Evolutionary conservation across 495 filamentous ascomycete species (phyloP).

Genomic region (Penicillium canescens): DNA sequence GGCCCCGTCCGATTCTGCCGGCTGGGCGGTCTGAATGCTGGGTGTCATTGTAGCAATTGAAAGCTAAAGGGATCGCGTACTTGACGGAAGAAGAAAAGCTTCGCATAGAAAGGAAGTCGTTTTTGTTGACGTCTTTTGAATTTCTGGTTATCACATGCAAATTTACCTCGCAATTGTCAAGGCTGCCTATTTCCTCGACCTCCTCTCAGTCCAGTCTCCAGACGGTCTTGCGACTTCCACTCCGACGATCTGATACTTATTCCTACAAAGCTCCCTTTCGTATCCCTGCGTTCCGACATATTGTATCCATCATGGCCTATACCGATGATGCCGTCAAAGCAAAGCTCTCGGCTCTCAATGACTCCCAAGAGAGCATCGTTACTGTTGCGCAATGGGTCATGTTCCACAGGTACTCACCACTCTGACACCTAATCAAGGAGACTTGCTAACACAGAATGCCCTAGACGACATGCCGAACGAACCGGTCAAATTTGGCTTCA

Average conservation of each 20-base stretch:
- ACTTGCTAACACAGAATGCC: constrained; percentile 19
- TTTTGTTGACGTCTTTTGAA: too few species aligned
- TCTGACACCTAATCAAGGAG: constrained; percentile 6
- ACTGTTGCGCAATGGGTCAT: constrained; percentile 98
- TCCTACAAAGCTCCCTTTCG: not conserved
- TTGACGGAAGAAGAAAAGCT: too few species aligned
- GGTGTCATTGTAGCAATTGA: too few species aligned
- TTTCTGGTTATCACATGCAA: too few species aligned
- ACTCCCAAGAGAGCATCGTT: constrained; percentile 94
- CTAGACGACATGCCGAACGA: constrained; percentile 82
- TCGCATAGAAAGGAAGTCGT: too few species aligned
- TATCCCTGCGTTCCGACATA: not conserved
- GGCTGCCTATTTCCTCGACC: too few species aligned
- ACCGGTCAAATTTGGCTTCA: constrained; percentile 89
- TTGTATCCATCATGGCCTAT: constrained; percentile 69
- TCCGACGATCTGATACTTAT: not conserved
- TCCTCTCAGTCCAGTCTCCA: too few species aligned
- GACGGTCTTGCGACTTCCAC: not conserved
- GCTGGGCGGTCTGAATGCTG: too few species aligned
- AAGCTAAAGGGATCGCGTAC: too few species aligned
- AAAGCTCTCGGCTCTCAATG: constrained; percentile 92
- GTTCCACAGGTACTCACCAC: constrained; percentile 81
- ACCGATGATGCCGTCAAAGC: constrained; percentile 90
- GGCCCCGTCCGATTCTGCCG: too few species aligned
- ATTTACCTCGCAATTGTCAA: too few species aligned